These are phyloP conservation scores for Colletotrichum sojae DNA, from an alignment of 2,329 filamentous ascomycete species.

Conservation along the genomic window DNA sequence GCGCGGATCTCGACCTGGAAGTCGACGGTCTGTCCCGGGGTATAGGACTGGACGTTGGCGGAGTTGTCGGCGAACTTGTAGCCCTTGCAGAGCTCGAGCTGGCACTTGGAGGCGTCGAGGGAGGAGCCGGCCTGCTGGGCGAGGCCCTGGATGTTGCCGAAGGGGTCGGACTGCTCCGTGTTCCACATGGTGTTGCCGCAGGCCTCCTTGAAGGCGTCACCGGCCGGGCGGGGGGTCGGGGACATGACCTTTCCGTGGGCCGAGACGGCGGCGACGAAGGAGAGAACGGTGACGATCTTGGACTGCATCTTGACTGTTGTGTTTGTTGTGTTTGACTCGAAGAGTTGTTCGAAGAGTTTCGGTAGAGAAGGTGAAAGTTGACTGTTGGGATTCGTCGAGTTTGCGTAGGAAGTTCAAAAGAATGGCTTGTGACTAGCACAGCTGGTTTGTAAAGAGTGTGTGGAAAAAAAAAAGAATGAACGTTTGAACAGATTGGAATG, in stretches of 20 bases:
- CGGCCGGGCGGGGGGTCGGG: slow-evolving; percentile 41
- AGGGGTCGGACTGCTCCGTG: slow-evolving; percentile 46
- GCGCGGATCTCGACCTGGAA: slow-evolving; percentile 56
- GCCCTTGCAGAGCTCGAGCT: slow-evolving; percentile 55
- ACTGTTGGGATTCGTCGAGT: slow-evolving; percentile 27
- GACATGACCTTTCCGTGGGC: slow-evolving; percentile 44
- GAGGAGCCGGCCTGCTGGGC: slow-evolving; percentile 47
- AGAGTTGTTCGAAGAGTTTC: slow-evolving; percentile 5
- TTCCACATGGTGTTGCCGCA: slow-evolving; percentile 44
- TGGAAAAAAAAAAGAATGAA: slow-evolving; percentile 40
- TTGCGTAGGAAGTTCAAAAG: slow-evolving; percentile 34
- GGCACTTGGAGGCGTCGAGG: slow-evolving; percentile 47
- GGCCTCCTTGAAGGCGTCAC: slow-evolving; percentile 44
- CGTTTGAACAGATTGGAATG: slow-evolving; percentile 35
- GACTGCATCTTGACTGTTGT: slow-evolving; percentile 39
- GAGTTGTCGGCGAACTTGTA: slow-evolving; percentile 50
- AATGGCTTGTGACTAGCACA: slow-evolving; percentile 43
- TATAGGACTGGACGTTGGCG: slow-evolving; percentile 46
- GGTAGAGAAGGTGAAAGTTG: slow-evolving; percentile 4
- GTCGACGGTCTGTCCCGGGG: slow-evolving; percentile 52
- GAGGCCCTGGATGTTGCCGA: slow-evolving; percentile 55
- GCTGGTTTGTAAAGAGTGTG: slow-evolving; percentile 38
- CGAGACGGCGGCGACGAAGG: slow-evolving; percentile 41
- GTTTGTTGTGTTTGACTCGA: slow-evolving; percentile 5
- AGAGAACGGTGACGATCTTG: slow-evolving; percentile 42